Evolutionary conservation across 495 filamentous ascomycete genomes (phyloP), one percentile per base, ranked within the genome.

Genomic region (Trichoderma asperelloides): DNA sequence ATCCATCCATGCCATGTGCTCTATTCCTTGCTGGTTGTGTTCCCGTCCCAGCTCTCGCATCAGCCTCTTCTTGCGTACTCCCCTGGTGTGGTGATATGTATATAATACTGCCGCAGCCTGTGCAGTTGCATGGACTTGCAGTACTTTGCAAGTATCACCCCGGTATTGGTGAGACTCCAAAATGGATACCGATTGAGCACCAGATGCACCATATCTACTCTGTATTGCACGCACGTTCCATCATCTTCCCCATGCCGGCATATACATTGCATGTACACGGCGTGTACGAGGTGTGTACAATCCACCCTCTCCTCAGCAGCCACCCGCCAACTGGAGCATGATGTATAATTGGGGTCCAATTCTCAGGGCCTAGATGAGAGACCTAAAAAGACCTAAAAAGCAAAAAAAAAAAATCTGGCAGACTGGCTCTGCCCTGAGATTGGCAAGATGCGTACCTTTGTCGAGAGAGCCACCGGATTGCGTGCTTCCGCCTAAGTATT

Each of bases 381-480:
- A 57, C 11, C n/a, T 27, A 57, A 60, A 60, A 21, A 25, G 27
- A 25, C 4, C 21, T 23, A 30, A 12, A 7, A 25, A 18, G 16
- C 5, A 11, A 27, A 60, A 15, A 30, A 21, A 2, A 23, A 25
- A 27, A 55, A 55, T 21, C 18, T 51, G 6, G 49, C 4, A 27
- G 21, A 11, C 16, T 16, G 23, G 55, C 13, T 7, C 2, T 15
- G 25, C 23, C 55, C 55, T 28, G 11, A 60, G 55, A 60, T 60
- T 60, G 55, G 55, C 55, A 60, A 60, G 49, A 21, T 21, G 27
- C 55, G 55, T 21, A 18, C 23, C 55, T 60, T 60, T 60, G 55
- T 60, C 55, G 23, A 60, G 55, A 60, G 55, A 60, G 55, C 55
- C 55, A 60, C 55, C 25, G 55, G 55, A 60, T 60, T 60, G 55